Evolutionary conservation across 169 alveolate genomes (phyloP).

Genomic region (Cryptosporidium sp.): DNA sequence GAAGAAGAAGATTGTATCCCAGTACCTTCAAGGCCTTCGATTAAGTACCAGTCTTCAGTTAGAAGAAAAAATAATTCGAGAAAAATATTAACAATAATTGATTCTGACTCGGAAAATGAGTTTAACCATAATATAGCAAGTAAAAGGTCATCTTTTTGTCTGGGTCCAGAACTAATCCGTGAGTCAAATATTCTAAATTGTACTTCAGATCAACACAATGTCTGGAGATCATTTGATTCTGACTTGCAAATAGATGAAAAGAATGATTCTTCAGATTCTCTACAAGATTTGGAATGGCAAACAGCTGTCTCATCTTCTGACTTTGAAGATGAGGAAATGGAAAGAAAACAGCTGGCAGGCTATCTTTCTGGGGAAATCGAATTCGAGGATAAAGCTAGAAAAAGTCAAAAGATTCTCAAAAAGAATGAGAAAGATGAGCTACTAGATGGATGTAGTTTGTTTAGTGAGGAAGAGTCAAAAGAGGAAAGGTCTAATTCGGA

Average conservation of each 20-base stretch:
- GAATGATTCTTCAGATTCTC: not conserved
- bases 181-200: not conserved
- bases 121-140: not conserved
- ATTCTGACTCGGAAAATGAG: constrained; percentile 40
- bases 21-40: constrained; percentile 33
- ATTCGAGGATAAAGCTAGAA: not conserved
- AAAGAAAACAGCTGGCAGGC: not conserved
- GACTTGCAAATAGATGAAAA: not conserved
- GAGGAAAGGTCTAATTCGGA: not conserved
- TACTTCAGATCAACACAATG: not conserved
- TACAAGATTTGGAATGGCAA: constrained; percentile 36
- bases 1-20: constrained; percentile 25
- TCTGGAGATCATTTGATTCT: constrained; percentile 50
- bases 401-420: not conserved
- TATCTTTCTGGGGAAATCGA: not conserved
- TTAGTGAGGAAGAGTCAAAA: not conserved
- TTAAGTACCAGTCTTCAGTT: constrained; percentile 69
- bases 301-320: constrained; percentile 30
- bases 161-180: constrained; percentile 65
- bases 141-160: constrained; percentile 63
- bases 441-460: not conserved
- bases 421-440: not conserved
- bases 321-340: not conserved
- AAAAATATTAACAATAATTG: constrained; percentile 9
- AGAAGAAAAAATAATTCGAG: constrained; percentile 48